Evolutionary conservation across 2,329 filamentous ascomycete genomes (phyloP), one percentile per base, ranked within the genome.

Genomic region (Pseudogymnoascus sp.): DNA sequence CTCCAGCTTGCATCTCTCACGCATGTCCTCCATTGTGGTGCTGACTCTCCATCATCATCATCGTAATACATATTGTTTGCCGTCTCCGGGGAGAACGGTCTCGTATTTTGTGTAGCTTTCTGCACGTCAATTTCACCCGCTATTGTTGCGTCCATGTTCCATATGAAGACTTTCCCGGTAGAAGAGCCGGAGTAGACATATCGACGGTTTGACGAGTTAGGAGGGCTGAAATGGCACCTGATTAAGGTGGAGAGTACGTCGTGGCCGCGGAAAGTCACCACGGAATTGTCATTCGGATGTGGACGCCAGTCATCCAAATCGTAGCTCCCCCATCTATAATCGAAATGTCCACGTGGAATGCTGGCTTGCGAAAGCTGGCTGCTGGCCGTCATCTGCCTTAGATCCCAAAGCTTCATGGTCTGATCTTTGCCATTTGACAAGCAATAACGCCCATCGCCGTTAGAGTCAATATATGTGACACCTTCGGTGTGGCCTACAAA

Each of bases 391-490:
- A 95, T 90, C 81, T 90, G 96, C 62, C 93, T 83, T 64, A 97
- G 75, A 75, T 99, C 95, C 95, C 95, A 99, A 0, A 99, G 82
- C 77, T 98, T 98, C 85, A 96, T 96, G 45, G 88, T 93, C 75
- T 98, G 95, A 73, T 99, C 95, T 74, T 98, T 99, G 67, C 87
- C 91, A 71, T 99, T 99, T 69, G 89, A 93, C 25, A 99, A 84
- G 7, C 98, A 89, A 74, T 98, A 98, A 73, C 86, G 80, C 3
- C 86, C 86, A 72, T 89, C 86, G 62, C 85, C 85, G 71, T 89
- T 89, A 75, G 83, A 87, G 75, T 89, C 86, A 63, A 89, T 82
- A 71, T 89, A 89, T 0, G 86, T 89, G 61, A 89, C 71, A 2
- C 86, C 86, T 72, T 89, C 85, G 62, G 84, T 81, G 69, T 89